Conservation (phyloP, 1,284 basidiomycete species). For the Sutorius eximius region DNA sequence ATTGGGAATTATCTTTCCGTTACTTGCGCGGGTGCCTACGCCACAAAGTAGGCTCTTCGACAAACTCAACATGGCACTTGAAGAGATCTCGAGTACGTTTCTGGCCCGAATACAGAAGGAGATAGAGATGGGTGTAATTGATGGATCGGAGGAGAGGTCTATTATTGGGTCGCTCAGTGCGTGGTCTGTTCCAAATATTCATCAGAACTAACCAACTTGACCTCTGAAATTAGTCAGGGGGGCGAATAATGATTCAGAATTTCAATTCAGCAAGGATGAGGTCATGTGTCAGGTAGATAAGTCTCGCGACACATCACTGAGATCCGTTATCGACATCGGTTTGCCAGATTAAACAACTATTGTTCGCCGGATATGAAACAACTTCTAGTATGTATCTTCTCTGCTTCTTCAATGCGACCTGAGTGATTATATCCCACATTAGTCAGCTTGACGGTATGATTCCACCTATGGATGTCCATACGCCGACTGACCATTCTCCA, state of each 20-base stretch:
- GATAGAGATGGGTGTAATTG: conserved; percentile 32
- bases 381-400: conserved; percentile 35
- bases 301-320: neutral
- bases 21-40: conserved; percentile 44
- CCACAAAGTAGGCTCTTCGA: conserved; percentile 35
- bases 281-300: conserved; percentile 48
- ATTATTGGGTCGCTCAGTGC: conserved; percentile 40
- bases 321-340: neutral
- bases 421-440: too few species aligned
- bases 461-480: neutral
- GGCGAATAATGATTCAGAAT: conserved; percentile 39
- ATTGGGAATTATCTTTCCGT: conserved; percentile 43
- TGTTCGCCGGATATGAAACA: conserved; percentile 44
- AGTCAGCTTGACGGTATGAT: conserved; percentile 29
- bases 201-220: neutral
- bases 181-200: neutral
- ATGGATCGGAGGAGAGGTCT: conserved; percentile 44
- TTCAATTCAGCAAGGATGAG: conserved; percentile 63
- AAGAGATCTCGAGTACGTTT: conserved; percentile 47
- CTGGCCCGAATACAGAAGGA: conserved; percentile 44
- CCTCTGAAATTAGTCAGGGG: conserved; percentile 25
- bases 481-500: neutral
- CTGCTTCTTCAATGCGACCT: neutral
- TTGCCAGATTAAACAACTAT: conserved; percentile 36
- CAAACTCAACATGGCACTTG: conserved; percentile 41